A percentile compares a stretch with the other conserved stretches of the same genome.
Conservation (phyloP, 148 eudicot species). For the Silene latifolia region DNA sequence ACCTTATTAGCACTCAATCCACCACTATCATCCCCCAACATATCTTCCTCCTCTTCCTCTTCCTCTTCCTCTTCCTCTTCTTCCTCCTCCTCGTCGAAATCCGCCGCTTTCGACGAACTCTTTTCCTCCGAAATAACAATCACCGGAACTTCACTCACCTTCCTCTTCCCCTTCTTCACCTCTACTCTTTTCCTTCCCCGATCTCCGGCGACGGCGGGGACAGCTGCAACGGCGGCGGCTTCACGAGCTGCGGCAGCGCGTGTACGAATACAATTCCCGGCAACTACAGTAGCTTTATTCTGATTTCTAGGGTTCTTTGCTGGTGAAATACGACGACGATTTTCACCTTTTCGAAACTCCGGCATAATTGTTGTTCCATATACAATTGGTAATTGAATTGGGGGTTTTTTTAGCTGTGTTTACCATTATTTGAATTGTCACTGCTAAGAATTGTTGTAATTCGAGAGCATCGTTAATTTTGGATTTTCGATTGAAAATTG, state of each 20-base stretch:
- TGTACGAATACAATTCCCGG: conserved; percentile 41
- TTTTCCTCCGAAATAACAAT: conserved; percentile 25
- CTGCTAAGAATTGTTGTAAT: conserved; percentile 11
- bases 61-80: conserved; percentile 10
- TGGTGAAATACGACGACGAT: conserved; percentile 35
- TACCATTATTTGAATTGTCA: conserved; percentile 32
- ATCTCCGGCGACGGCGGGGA: conserved; percentile 18
- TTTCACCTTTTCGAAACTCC: conserved; percentile 46
- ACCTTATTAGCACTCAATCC: conserved; percentile 77
- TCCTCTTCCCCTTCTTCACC: conserved; percentile 16
- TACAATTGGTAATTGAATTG: conserved; percentile 24
- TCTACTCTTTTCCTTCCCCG: conserved; percentile 22
- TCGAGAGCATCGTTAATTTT: conserved; percentile 18
- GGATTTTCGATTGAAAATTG: background rate
- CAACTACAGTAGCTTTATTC: conserved; percentile 24
- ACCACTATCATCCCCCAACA: conserved; percentile 69
- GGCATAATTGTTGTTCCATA: conserved; percentile 49
- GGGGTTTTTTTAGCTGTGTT: conserved; percentile 3
- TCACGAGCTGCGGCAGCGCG: conserved; percentile 51
- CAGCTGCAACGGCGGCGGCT: conserved; percentile 9
- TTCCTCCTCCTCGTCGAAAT: conserved; percentile 4
- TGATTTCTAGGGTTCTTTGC: conserved; percentile 4
- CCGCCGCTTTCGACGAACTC: conserved; percentile 16
- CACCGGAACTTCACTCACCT: conserved; percentile 21
- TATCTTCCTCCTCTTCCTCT: conserved; percentile 23